Percentiles rank a stretch among this genome's conserved stretches.
phyloP scores from a whole-genome alignment of 345 rosid genomes.

The Gossypium bickii region DNA sequence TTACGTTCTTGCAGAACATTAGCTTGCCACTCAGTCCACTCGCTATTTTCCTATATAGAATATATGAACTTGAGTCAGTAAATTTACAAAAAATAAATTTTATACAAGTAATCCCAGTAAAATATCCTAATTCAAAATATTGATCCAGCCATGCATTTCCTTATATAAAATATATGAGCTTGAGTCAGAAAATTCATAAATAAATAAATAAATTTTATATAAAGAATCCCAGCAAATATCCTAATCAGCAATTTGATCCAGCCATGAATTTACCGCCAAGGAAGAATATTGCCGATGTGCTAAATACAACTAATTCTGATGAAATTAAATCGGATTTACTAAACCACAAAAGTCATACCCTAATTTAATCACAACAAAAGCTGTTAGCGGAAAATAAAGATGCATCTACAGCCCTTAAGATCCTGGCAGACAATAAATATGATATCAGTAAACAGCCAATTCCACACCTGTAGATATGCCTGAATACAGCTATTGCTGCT shows the following conservation, averaged over 20 bases:
- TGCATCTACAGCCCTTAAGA: neutral
- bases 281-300: neutral
- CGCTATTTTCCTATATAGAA: conserved; percentile 59
- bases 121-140: neutral
- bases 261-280: conserved; percentile 15
- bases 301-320: neutral
- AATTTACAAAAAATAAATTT: neutral
- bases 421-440: neutral
- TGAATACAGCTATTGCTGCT: conserved; percentile 55
- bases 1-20: conserved; percentile 80
- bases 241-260: neutral
- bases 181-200: conserved; percentile 5
- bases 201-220: neutral
- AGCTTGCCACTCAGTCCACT: conserved; percentile 81
- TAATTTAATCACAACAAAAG: neutral
- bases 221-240: neutral
- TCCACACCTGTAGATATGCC: conserved; percentile 66
- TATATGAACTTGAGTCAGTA: conserved; percentile 18
- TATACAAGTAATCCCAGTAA: neutral
- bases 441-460: conserved; percentile 5
- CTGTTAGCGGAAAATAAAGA: neutral
- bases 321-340: conserved; percentile 1
- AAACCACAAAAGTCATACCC: neutral
- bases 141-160: conserved; percentile 27
- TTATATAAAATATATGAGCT: conserved; percentile 33